Base-by-base conservation (phyloP, 2,329 filamentous ascomycete species). In the Fusarium torulosum region DNA sequence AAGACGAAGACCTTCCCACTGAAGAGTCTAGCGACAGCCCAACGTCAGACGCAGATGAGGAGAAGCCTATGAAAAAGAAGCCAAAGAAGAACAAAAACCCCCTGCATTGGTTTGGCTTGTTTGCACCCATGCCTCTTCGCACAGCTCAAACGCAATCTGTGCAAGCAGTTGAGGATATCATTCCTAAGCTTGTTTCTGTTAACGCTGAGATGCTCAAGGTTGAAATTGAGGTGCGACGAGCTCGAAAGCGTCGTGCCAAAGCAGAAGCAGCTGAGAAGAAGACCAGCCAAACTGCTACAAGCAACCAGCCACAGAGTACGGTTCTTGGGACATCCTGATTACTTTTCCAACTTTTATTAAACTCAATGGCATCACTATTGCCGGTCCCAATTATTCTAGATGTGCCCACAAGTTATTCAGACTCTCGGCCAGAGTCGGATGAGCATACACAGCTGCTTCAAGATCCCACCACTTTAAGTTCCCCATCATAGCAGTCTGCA, bases 161-260 rank as follows among this genome's bases (percentile, higher is more conserved):
- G 23, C 73, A 80, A 37, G 83, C 83, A 1, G 82, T 93, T 5
- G 85, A 88, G 54, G 77, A 83, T 0, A 75, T 90, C 5, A 77
- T 94, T 3, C 85, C 88, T 2, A 78, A 78, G 38, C 79, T 93
- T 10, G 83, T 83, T 8, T 84, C 83, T 2, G 76, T 91, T n/a
- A 81, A 83, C 35, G 82, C 82, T 27, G 84, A 88, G 71, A 88
- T 95, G 85, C 81, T 82, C 15, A 78, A 79, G n/a, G 75, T 92
- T 7, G 91, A 94, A 79, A 87, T 90, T 51, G 86, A 91, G 68
- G 88, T 95, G 53, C 83, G 90, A 37, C 81, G 90, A 58, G 85
- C 84, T 35, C 79, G 83, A 58, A 88, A 89, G 79, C 83, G 76
- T 77, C 79, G 84, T 35, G 81, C 82, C 25, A 87, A 86, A 75